Evolutionary conservation across 192 early-diverging fungal genomes (phyloP).

Genomic region (Coemansia sp.): DNA sequence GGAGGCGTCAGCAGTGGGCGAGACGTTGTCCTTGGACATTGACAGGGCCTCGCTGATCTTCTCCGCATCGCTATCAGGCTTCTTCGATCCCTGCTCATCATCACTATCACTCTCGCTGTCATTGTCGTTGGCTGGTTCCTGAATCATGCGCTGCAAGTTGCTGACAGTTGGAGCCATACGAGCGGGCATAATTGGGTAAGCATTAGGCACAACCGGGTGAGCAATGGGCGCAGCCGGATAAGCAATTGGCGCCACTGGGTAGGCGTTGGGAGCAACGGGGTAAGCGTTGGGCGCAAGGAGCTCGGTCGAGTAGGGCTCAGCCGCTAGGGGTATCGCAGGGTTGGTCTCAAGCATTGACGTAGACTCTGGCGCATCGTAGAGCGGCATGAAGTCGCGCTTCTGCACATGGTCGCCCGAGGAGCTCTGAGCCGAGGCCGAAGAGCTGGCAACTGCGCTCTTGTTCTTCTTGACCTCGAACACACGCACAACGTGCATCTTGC

Average conservation of each 20-base stretch:
- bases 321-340: background rate
- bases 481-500: constrained; percentile 52
- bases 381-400: constrained; percentile 38
- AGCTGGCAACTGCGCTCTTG: constrained; percentile 16
- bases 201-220: background rate
- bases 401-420: constrained; percentile 1
- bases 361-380: constrained; percentile 18
- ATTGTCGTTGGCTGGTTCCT: constrained; percentile 16
- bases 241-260: background rate
- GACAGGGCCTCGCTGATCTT: background rate
- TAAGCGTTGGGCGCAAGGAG: background rate
- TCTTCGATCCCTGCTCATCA: constrained; percentile 11
- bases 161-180: constrained; percentile 9
- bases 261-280: background rate
- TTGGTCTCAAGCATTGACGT: constrained; percentile 4
- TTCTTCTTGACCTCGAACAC: constrained; percentile 54
- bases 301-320: background rate
- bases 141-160: constrained; percentile 18
- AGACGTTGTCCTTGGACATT: constrained; percentile 8
- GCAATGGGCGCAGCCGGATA: background rate
- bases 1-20: background rate
- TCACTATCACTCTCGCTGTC: constrained; percentile 22
- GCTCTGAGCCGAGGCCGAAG: background rate
- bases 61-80: constrained; percentile 10
- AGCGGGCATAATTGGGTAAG: background rate